Percentiles rank a stretch among this genome's conserved stretches.
phyloP scores from a whole-genome alignment of 345 rosid genomes.

The Camelina laxa region DNA sequence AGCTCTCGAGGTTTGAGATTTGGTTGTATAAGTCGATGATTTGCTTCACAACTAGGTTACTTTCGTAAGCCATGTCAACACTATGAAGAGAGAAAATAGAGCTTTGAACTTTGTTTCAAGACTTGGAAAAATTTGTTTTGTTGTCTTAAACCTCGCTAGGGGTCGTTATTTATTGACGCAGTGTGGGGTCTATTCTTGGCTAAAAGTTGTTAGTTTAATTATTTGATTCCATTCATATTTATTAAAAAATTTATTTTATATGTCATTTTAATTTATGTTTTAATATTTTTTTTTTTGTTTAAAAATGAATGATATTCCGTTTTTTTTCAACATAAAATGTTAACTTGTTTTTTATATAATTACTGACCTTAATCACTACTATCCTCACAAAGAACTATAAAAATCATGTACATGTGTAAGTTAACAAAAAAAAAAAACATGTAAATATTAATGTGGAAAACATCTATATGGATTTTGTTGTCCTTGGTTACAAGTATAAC shows the following conservation, averaged over 20 bases:
- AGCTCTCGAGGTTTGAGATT: conserved; percentile 74
- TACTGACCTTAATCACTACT: not conserved
- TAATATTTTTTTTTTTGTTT: not conserved
- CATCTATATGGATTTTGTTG: not conserved
- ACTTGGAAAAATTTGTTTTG: conserved; percentile 28
- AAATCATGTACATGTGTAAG: not conserved
- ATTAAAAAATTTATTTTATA: not conserved
- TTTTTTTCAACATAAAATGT: not conserved
- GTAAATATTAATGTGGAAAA: not conserved
- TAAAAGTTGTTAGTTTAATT: conserved; percentile 7
- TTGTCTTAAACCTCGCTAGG: conserved; percentile 19
- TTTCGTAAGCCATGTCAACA: conserved; percentile 83
- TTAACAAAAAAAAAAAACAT: not conserved
- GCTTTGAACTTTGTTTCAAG: not conserved
- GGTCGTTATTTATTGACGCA: conserved; percentile 29
- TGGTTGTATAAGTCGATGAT: conserved; percentile 62
- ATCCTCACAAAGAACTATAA: not conserved
- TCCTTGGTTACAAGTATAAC: not conserved
- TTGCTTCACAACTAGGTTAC: conserved; percentile 58
- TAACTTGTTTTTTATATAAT: not conserved
- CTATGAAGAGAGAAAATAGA: conserved; percentile 45
- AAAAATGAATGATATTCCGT: not conserved
- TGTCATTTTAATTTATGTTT: not conserved
- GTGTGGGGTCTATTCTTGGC: conserved; percentile 17
- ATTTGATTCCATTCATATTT: conserved; percentile 28